Evolutionary conservation across 2,329 filamentous ascomycete genomes (phyloP).

Genomic region (Penicillium brevicompactum): DNA sequence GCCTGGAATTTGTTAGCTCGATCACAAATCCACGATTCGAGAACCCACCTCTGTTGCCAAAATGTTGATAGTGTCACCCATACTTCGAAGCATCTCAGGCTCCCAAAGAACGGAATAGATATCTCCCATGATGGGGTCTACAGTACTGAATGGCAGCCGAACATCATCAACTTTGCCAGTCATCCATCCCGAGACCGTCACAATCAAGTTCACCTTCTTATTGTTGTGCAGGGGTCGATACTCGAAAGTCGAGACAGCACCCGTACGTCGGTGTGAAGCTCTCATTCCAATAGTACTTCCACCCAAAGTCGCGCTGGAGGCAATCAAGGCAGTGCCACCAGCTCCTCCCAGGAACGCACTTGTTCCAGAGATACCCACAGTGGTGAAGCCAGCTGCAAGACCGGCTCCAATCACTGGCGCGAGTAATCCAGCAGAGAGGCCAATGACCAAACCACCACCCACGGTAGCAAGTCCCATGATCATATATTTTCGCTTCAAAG

Average conservation of each 20-base stretch:
- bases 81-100: constrained; percentile 95
- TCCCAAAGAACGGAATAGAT: constrained; percentile 98
- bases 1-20: constrained; percentile 60
- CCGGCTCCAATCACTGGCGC: constrained; percentile 94
- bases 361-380: constrained; percentile 89
- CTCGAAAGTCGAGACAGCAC: constrained; percentile 93
- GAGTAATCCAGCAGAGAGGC: constrained; percentile 85
- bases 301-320: constrained; percentile 81
- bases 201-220: constrained; percentile 91
- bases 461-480: constrained; percentile 98
- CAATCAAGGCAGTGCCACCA: constrained; percentile 91
- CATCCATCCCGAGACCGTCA: constrained; percentile 97
- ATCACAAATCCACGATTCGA: not conserved
- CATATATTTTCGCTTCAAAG: constrained; percentile 79
- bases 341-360: constrained; percentile 86
- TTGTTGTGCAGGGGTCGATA: constrained; percentile 97
- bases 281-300: constrained; percentile 83
- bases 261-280: constrained; percentile 84
- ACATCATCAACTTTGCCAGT: constrained; percentile 97
- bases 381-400: constrained; percentile 90
- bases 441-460: constrained; percentile 91
- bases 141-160: constrained; percentile 89
- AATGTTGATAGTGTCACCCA: constrained; percentile 98
- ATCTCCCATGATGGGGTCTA: constrained; percentile 97
- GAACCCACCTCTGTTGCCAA: constrained; percentile 83